Conservation (phyloP, 331 rosid species). For the Spiraea crenata region DNA sequence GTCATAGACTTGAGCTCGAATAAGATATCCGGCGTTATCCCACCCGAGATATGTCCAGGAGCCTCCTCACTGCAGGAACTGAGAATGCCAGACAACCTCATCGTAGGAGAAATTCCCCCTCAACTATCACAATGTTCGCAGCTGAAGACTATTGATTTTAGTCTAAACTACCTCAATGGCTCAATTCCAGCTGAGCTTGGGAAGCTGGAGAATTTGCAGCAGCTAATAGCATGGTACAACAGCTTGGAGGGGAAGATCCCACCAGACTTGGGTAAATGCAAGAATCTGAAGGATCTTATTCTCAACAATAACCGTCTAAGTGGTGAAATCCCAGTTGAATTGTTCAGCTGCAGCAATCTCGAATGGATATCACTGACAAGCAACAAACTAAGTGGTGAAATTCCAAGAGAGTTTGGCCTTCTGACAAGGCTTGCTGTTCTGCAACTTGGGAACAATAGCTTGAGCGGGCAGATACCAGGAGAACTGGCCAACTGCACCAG, state of each 20-base stretch:
- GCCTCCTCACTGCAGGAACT: constrained; percentile 78
- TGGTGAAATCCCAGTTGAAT: constrained; percentile 72
- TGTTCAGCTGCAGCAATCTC: constrained; percentile 82
- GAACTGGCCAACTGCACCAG: constrained; percentile 84
- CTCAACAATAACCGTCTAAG: constrained; percentile 68
- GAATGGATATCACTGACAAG: constrained; percentile 97
- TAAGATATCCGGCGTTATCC: constrained; percentile 66
- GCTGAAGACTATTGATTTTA: constrained; percentile 84
- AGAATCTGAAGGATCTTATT: constrained; percentile 83
- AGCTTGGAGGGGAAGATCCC: constrained; percentile 88
- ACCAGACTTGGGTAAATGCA: constrained; percentile 81
- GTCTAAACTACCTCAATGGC: constrained; percentile 82
- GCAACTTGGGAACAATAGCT: constrained; percentile 93
- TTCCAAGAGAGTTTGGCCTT: constrained; percentile 68
- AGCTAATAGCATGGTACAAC: constrained; percentile 96
- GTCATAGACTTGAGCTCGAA: constrained; percentile 87
- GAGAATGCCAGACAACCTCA: constrained; percentile 88
- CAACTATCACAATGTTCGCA: constrained; percentile 69
- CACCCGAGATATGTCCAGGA: constrained; percentile 80
- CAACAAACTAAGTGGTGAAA: constrained; percentile 67
- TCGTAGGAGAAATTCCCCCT: constrained; percentile 67
- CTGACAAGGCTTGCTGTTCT: constrained; percentile 84
- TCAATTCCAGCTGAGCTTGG: constrained; percentile 94
- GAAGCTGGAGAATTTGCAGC: constrained; percentile 73
- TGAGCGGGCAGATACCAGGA: constrained; percentile 73